Percentiles rank a stretch among this genome's conserved stretches.
These are phyloP conservation scores for Alternaria ventricosa DNA, from an alignment of 2,329 filamentous ascomycete genomes.

Conservation along the genomic window DNA sequence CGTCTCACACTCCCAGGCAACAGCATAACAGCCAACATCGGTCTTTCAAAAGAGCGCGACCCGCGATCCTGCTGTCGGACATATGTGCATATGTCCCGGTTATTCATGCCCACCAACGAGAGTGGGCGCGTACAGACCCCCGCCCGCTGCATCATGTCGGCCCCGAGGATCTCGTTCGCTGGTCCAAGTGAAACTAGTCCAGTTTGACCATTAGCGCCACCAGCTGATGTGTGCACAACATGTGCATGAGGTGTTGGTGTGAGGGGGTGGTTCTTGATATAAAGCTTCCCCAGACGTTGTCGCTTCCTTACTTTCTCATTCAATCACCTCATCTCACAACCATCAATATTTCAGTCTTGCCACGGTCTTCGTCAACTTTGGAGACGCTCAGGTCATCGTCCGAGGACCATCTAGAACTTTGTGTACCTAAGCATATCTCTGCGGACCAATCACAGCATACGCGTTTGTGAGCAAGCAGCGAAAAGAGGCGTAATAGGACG, in stretches of 20 bases:
- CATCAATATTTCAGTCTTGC: neutral
- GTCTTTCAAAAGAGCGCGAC: neutral
- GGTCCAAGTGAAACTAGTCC: neutral
- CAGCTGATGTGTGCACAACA: neutral
- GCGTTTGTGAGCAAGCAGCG: conserved; percentile 29
- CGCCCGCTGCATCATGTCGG: neutral
- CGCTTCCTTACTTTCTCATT: neutral
- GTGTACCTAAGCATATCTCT: conserved; percentile 8
- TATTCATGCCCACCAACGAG: neutral
- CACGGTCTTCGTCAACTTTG: neutral
- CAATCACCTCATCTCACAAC: neutral
- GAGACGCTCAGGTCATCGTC: neutral
- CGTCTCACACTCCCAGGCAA: neutral
- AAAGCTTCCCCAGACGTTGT: neutral
- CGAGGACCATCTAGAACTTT: neutral
- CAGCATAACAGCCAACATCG: neutral
- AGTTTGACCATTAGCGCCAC: conserved; percentile 1
- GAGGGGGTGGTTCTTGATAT: neutral
- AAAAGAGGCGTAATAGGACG: conserved; percentile 4
- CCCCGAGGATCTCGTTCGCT: neutral
- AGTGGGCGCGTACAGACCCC: neutral
- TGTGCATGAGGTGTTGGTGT: conserved; percentile 1
- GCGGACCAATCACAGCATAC: conserved; percentile 25
- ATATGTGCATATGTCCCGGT: neutral
- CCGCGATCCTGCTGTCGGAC: neutral